A percentile compares a stretch with the other conserved stretches of the same genome.
Conservation (phyloP, 805 yeast species). For the Kuraishia hungarica region DNA sequence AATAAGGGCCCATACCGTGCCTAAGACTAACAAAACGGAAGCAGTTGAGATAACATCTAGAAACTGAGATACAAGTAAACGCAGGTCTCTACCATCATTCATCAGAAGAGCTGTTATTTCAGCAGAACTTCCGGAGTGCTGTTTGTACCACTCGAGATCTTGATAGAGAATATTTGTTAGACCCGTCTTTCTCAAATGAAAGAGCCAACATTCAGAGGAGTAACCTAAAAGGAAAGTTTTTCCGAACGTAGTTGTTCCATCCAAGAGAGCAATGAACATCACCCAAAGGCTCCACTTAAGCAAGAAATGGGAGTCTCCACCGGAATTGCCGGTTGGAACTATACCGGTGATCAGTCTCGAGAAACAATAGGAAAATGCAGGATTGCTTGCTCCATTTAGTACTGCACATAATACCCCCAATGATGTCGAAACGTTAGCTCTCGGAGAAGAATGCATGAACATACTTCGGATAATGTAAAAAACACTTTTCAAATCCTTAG, state of each 20-base stretch:
- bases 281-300: constrained; percentile 64
- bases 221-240: constrained; percentile 42
- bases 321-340: constrained; percentile 33
- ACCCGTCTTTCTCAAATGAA: constrained; percentile 36
- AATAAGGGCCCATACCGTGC: constrained; percentile 69
- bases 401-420: constrained; percentile 48
- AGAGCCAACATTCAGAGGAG: constrained; percentile 64
- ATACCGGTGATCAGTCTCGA: constrained; percentile 62
- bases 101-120: constrained; percentile 59
- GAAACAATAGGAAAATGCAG: constrained; percentile 71
- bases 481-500: background rate
- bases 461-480: background rate
- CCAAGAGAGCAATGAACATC: constrained; percentile 50
- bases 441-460: background rate
- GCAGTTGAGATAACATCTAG: constrained; percentile 47
- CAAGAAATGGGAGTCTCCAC: constrained; percentile 24
- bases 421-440: constrained; percentile 18
- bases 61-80: constrained; percentile 57
- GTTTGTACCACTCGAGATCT: constrained; percentile 43
- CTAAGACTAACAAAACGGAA: constrained; percentile 43
- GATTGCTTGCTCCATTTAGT: constrained; percentile 56
- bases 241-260: constrained; percentile 48
- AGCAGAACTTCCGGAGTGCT: constrained; percentile 30
- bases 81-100: constrained; percentile 76
- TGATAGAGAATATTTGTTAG: constrained; percentile 44